Evolutionary conservation across 805 yeast genomes (phyloP), one percentile per base, ranked within the genome.

Genomic region (Wickerhamomyces mucosus): DNA sequence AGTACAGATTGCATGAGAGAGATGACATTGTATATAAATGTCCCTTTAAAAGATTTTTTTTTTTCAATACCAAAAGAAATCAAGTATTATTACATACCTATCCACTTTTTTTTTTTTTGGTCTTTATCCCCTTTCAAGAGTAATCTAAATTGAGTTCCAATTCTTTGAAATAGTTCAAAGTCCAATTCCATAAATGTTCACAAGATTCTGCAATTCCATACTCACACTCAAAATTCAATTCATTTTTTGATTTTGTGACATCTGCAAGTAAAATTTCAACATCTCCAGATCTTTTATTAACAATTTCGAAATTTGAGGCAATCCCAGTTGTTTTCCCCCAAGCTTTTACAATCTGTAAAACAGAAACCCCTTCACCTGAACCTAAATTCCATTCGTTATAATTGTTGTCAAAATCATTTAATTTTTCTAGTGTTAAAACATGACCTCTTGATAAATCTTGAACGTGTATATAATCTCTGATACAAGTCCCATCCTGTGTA

Each of bases 381-480:
- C 94, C 94, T 35, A 82, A 66, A 50, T 82, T 82, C 92, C 92
- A 82, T 51, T 74, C 89, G 33, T 86, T 66, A 46, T 67, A 75
- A 32, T 72, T 58, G 7, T 82, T 83, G 5, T 10, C 13, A 13
- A 51, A 41, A 7, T 44, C 39, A 1, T 5, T 38, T 31, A 82
- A 62, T 50, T 75, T 74, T 28, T 67, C 58, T 42, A 82, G 59
- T 4, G 89, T 85, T 18, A 85, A 72, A 35, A 80, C 59, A 44
- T 82, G 92, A 30, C 89, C 94, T 43, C 63, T 62, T 7, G 89
- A 86, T 37, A 82, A 68, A 50, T 82, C 94, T 35, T 78, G 72
- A 12, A 82, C 89, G 44, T 83, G 89, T 35, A 82, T 72, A 47
- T 83, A 82, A 53, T 82, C 94, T 42, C 92, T 66, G 33, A 81